Conservation (phyloP, 768 basidiomycete genomes). For the Suillus paluster region DNA sequence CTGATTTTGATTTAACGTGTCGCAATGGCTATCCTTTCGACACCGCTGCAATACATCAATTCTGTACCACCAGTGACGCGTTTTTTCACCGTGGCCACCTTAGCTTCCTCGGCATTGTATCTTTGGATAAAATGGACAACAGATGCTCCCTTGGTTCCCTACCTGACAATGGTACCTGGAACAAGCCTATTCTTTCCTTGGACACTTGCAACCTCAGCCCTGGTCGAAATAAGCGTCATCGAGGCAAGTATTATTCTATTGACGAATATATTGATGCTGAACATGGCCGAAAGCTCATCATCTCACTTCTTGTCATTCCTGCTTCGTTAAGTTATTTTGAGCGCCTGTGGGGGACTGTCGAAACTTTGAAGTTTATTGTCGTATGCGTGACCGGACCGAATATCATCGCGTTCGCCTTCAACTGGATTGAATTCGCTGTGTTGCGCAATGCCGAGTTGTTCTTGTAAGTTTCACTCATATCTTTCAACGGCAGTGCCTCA, state of each 20-base stretch:
- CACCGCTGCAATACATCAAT: conserved; percentile 67
- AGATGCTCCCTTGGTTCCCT: conserved; percentile 54
- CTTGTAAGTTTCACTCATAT: conserved; percentile 57
- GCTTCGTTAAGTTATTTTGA: conserved; percentile 90
- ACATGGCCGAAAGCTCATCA: conserved; percentile 59
- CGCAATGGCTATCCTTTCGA: conserved; percentile 76
- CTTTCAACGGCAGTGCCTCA: conserved; percentile 16
- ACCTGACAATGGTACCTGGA: conserved; percentile 83
- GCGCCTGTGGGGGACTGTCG: conserved; percentile 89
- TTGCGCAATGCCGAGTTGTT: conserved; percentile 76
- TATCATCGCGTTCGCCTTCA: conserved; percentile 85
- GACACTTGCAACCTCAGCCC: conserved; percentile 88
- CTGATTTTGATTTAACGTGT: background rate
- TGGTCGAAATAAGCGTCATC: conserved; percentile 82
- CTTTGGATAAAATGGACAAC: conserved; percentile 66
- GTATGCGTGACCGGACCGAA: conserved; percentile 83
- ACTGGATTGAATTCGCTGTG: conserved; percentile 83
- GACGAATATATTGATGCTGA: conserved; percentile 6
- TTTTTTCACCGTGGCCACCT: conserved; percentile 64
- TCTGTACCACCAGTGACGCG: conserved; percentile 84
- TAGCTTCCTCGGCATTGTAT: conserved; percentile 62
- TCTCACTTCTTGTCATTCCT: conserved; percentile 78
- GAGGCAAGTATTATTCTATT: conserved; percentile 62
- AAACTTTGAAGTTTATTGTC: conserved; percentile 84
- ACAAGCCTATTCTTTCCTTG: conserved; percentile 85